These are phyloP conservation scores for Alternaria solani DNA, from an alignment of 2,329 filamentous ascomycete genomes.

Conservation along the genomic window DNA sequence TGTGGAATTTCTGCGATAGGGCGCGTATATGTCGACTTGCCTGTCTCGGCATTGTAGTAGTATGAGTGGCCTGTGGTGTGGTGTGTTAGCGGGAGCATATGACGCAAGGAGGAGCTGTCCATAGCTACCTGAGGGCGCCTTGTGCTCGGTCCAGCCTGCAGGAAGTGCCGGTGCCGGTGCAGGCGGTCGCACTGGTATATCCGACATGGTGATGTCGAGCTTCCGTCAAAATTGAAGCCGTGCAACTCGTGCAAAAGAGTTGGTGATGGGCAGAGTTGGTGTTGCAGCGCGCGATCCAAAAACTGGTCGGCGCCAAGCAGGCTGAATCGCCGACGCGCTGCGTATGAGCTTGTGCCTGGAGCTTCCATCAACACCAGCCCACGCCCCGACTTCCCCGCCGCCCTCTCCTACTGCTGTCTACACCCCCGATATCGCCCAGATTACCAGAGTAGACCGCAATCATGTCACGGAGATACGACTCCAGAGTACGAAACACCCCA, in stretches of 20 bases:
- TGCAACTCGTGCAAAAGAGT: neutral
- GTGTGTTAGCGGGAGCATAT: constrained; percentile 25
- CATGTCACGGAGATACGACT: constrained; percentile 98
- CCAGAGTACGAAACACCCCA: constrained; percentile 71
- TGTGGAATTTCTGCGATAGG: constrained; percentile 55
- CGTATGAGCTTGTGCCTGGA: constrained; percentile 50
- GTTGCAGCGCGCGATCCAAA: constrained; percentile 31
- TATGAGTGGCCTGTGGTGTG: constrained; percentile 73
- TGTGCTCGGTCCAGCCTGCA: constrained; percentile 91
- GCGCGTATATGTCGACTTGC: constrained; percentile 85
- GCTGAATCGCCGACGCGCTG: constrained; percentile 40
- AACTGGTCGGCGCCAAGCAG: constrained; percentile 43
- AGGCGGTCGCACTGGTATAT: constrained; percentile 43
- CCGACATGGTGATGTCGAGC: constrained; percentile 30
- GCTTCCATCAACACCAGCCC: constrained; percentile 44
- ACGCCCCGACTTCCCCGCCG: constrained; percentile 34
- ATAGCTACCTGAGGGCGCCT: constrained; percentile 73
- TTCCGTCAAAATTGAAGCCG: neutral
- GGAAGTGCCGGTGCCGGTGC: constrained; percentile 66
- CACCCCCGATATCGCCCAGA: constrained; percentile 8
- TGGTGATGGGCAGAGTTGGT: constrained; percentile 15
- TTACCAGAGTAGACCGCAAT: constrained; percentile 35
- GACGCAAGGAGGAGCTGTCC: constrained; percentile 24
- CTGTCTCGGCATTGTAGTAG: constrained; percentile 84
- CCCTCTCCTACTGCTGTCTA: constrained; percentile 21